Percentiles rank a stretch among this genome's conserved stretches.
phyloP scores from a whole-genome alignment of 805 yeast genomes.

The Candida arabinofermentans region DNA sequence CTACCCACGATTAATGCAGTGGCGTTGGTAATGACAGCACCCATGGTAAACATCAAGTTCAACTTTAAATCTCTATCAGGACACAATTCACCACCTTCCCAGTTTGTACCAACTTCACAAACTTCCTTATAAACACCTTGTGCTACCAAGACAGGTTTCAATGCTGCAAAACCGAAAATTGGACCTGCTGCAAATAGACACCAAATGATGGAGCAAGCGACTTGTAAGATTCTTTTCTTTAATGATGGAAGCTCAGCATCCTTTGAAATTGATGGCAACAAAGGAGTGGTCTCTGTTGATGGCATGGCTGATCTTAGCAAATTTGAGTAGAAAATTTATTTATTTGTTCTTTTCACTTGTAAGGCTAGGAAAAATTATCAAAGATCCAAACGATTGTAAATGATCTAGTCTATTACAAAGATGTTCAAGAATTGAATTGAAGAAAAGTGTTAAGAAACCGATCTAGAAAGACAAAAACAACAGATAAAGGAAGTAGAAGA shows the following conservation, averaged over 20 bases:
- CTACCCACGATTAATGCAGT: conserved; percentile 81
- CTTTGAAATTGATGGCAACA: conserved; percentile 10
- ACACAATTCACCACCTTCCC: conserved; percentile 37
- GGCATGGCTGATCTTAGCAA: no score
- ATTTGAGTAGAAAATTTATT: no score
- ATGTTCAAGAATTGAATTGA: no score
- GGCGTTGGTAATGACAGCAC: conserved; percentile 83
- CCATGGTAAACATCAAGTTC: conserved; percentile 78
- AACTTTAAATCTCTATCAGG: conserved; percentile 76
- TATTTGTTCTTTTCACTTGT: no score
- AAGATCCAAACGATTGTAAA: no score
- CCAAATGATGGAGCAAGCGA: conserved; percentile 76
- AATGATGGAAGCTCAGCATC: conserved; percentile 21
- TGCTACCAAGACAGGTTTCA: conserved; percentile 72
- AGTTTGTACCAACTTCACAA: conserved; percentile 40
- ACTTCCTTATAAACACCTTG: conserved; percentile 71
- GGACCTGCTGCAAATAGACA: conserved; percentile 92
- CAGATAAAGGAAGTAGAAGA: no score
- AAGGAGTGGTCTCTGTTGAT: conserved; percentile 24
- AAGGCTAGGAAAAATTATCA: no score
- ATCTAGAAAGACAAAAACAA: no score
- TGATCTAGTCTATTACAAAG: no score
- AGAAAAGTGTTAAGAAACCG: no score
- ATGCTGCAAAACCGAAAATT: conserved; percentile 92
- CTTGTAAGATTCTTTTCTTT: conserved; percentile 43